phyloP scores from a whole-genome alignment of 208 protist species.

The Crithidia expoeki region DNA sequence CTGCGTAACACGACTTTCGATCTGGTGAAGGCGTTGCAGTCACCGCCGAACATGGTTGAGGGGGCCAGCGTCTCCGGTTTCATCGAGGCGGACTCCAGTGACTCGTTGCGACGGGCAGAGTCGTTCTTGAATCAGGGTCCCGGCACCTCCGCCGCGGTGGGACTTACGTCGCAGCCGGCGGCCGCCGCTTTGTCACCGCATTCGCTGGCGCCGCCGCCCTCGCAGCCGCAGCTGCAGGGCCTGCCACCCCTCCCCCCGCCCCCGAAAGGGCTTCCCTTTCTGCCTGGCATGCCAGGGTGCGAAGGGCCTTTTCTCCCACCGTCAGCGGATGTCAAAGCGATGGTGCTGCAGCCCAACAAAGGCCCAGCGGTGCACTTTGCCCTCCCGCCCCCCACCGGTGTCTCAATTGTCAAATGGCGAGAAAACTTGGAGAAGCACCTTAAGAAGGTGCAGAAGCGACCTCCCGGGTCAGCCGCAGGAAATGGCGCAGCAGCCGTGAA shows the following conservation, averaged over 20 bases:
- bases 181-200: background rate
- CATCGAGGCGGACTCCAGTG: slow-evolving; percentile 32
- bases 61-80: slow-evolving; percentile 46
- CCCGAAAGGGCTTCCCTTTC: slow-evolving; percentile 34
- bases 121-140: slow-evolving; percentile 24
- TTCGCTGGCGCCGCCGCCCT: background rate
- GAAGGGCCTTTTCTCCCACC: slow-evolving; percentile 52
- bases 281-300: slow-evolving; percentile 59
- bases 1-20: slow-evolving; percentile 52
- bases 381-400: slow-evolving; percentile 44
- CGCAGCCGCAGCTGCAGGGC: slow-evolving; percentile 33
- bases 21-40: slow-evolving; percentile 51
- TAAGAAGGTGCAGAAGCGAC: slow-evolving; percentile 15
- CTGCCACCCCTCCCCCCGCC: slow-evolving; percentile 39
- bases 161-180: background rate
- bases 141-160: background rate
- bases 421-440: slow-evolving; percentile 30
- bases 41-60: slow-evolving; percentile 32
- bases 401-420: slow-evolving; percentile 43
- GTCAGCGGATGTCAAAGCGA: slow-evolving; percentile 1
- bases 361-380: slow-evolving; percentile 31
- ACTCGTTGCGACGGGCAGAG: slow-evolving; percentile 51
- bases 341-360: slow-evolving; percentile 29
- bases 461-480: background rate
- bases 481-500: slow-evolving; percentile 16